phyloP scores from a whole-genome alignment of 352 stramenopile genomes.

The Phytophthora crassamura region DNA sequence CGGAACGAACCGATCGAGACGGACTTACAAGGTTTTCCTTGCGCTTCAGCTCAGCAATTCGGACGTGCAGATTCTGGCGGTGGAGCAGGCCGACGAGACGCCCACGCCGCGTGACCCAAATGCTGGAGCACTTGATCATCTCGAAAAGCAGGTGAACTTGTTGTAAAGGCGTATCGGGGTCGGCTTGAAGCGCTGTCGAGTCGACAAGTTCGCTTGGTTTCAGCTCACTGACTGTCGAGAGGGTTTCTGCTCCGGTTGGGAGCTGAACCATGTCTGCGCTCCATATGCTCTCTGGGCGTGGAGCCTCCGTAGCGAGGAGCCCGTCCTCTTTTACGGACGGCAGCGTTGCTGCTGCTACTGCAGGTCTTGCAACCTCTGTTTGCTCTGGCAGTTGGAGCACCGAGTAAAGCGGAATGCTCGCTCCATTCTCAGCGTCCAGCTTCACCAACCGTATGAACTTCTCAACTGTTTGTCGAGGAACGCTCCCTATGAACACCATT shows the following conservation, averaged over 20 bases:
- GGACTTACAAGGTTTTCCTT: conserved; percentile 10
- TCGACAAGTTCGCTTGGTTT: conserved; percentile 41
- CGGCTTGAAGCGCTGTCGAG: conserved; percentile 62
- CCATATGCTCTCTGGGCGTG: neutral
- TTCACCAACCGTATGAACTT: conserved; percentile 3
- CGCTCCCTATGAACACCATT: conserved; percentile 61
- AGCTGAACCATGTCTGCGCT: neutral
- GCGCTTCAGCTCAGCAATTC: conserved; percentile 42
- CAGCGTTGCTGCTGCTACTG: neutral
- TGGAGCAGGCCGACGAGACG: conserved; percentile 61
- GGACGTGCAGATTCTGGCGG: conserved; percentile 50
- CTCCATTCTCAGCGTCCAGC: neutral
- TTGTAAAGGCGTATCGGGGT: conserved; percentile 59
- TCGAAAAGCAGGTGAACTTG: conserved; percentile 79
- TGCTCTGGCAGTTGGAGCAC: conserved; percentile 11
- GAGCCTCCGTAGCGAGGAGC: conserved; percentile 1
- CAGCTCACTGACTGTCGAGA: neutral
- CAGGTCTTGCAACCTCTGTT: neutral
- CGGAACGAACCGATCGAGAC: conserved; percentile 18
- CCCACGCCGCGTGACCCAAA: conserved; percentile 66
- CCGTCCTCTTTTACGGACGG: neutral
- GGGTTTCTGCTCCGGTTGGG: neutral
- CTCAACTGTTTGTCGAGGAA: conserved; percentile 35
- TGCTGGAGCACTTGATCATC: conserved; percentile 70
- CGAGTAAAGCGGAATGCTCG: conserved; percentile 1